Base-by-base conservation (phyloP, 2,329 filamentous ascomycete species). In the Fusarium nisikadoi region DNA sequence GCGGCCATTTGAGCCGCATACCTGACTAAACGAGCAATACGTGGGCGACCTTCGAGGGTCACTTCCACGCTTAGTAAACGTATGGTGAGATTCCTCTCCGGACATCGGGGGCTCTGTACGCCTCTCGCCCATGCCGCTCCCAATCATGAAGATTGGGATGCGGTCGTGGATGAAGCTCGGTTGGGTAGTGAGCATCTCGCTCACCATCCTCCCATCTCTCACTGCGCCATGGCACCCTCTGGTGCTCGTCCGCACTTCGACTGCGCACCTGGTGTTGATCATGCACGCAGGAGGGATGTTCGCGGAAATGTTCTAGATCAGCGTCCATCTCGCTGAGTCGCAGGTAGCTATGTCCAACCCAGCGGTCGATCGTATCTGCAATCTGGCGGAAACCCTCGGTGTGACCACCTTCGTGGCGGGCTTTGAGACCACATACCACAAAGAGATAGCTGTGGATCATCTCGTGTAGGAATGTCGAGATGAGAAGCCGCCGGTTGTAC, bases 361-460 rank as follows among this genome's bases (percentile, higher is more conserved):
- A 92, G 33, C 82, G 79, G 71, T 91, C 89, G 60, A 92, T 89
- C n/a, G 88, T 80, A 31, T 81, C 81, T 33, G 89, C 89, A 69
- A 92, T 91, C 49, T 82, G 82, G 33, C 83, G 82, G 73, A 92
- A 92, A 4, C 88, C 90, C 4, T 82, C 77, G 4, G 90, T 91
- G 71, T 92, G 90, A 1, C 90, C 90, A 16, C 89, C 89, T 45
- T 84, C 82, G 29, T 83, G 80, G 39, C 85, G 81, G 1, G 89
- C 89, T 46, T 85, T 83, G 76, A 89, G 87, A 8, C 90, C 90
- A 72, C 89, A 90, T 56, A 82, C 83, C 62, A 92, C 86, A 71
- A 92, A 92, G 20, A 92, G 81, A 75, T 90, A 92, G 79, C 89
- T 89, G 80, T 92, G 90, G 52, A 92, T 89, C 73, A 91, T 85